A percentile compares a stretch with the other conserved stretches of the same genome.
phyloP scores from a whole-genome alignment of 1,284 basidiomycete genomes.

The Malassezia arunalokei region DNA sequence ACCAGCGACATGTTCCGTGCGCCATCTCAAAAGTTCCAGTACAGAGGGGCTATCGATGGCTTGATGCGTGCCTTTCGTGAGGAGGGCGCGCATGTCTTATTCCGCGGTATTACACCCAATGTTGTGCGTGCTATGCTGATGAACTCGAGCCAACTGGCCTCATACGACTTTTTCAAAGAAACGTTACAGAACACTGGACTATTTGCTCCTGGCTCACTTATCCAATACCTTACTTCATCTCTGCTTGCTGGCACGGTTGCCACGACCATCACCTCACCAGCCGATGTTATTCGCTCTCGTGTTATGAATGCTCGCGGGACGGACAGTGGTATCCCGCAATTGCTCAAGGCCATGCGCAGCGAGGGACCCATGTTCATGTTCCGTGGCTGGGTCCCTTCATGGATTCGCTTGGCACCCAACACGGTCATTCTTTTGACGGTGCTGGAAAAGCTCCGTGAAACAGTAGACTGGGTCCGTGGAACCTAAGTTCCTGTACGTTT shows the following conservation, averaged over 20 bases:
- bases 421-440: slow-evolving; percentile 43
- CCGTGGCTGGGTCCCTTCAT: slow-evolving; percentile 53
- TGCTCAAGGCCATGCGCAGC: slow-evolving; percentile 27
- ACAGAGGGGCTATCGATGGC: slow-evolving; percentile 49
- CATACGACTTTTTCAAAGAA: slow-evolving; percentile 52
- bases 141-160: slow-evolving; percentile 48
- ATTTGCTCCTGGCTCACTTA: slow-evolving; percentile 49
- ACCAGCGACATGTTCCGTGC: slow-evolving; percentile 46
- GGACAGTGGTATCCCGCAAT: slow-evolving; percentile 21
- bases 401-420: slow-evolving; percentile 46
- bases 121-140: slow-evolving; percentile 51
- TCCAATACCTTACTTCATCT: slow-evolving; percentile 49
- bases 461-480: slow-evolving; percentile 26
- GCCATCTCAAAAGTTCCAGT: slow-evolving; percentile 30
- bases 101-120: slow-evolving; percentile 50
- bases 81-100: slow-evolving; percentile 49
- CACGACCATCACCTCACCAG: slow-evolving; percentile 46
- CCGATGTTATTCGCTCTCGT: slow-evolving; percentile 50
- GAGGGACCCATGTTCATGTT: slow-evolving; percentile 51
- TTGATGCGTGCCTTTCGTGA: slow-evolving; percentile 48
- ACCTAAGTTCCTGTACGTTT: background rate
- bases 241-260: slow-evolving; percentile 52
- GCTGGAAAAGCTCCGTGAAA: slow-evolving; percentile 31
- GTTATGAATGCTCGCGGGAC: slow-evolving; percentile 47
- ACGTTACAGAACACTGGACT: slow-evolving; percentile 45